Conservation (phyloP, 306 rosid species). For the Trifolium subterraneum region DNA sequence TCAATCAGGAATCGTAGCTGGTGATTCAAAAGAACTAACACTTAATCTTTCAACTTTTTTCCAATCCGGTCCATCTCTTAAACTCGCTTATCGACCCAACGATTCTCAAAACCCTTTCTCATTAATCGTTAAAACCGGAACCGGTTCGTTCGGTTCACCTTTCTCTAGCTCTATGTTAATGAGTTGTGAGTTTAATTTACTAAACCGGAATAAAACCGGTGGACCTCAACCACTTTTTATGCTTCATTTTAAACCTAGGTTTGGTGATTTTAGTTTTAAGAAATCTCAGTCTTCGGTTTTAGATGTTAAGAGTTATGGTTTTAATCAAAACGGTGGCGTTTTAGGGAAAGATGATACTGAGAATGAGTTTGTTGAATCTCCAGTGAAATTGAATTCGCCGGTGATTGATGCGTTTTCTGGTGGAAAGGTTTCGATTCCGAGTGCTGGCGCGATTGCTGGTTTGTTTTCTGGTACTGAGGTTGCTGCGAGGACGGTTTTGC, state of each 20-base stretch:
- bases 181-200: constrained; percentile 81
- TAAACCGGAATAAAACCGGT: constrained; percentile 14
- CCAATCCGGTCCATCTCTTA: constrained; percentile 71
- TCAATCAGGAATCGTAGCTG: constrained; percentile 83
- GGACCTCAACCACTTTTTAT: constrained; percentile 57
- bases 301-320: constrained; percentile 34
- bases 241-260: constrained; percentile 84
- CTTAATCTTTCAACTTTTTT: constrained; percentile 81
- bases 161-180: constrained; percentile 66
- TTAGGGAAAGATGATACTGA: constrained; percentile 33
- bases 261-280: constrained; percentile 87
- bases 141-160: constrained; percentile 82
- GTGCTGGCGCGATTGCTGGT: constrained; percentile 45
- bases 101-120: constrained; percentile 76
- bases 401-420: constrained; percentile 38
- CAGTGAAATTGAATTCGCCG: constrained; percentile 46
- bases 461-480: constrained; percentile 73
- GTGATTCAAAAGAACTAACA: constrained; percentile 61
- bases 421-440: constrained; percentile 49
- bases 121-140: constrained; percentile 68
- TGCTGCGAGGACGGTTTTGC: constrained; percentile 69
- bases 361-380: constrained; percentile 49
- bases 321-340: constrained; percentile 23
- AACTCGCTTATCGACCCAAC: constrained; percentile 72
- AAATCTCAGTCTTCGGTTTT: constrained; percentile 74